Evolutionary conservation across 495 filamentous ascomycete genomes (phyloP), one percentile per base, ranked within the genome.

Genomic region (Penicillium mononematosum): DNA sequence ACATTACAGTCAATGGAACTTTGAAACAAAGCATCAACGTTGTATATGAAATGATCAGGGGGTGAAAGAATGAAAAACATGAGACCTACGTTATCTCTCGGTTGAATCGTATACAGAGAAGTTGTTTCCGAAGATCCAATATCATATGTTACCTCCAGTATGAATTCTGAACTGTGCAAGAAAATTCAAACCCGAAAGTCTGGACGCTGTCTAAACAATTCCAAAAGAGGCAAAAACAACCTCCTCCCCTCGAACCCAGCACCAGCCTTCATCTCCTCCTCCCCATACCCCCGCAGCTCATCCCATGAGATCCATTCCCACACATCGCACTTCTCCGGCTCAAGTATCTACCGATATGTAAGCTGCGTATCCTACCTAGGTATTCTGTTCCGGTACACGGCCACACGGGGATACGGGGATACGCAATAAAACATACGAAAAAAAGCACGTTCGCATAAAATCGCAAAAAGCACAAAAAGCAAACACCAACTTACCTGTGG

Each of bases 221-320:
- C 78, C 42, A 75, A 43, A 12, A 88, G 67, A 4, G 85, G 84
- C 60, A 81, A 56, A 63, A 88, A 88, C 38, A 87, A 62, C 20
- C 65, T 73, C 31, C 70, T 58, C 71, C 69, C 53, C 22, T 58
- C 47, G 39, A 47, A 58, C 5, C 43, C 44, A 14, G 22, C 31
- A 27, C 49, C 58, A 14, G 38, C n/a, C 5, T 27, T 42, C 29
- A 64, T 46, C 39, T 63, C 42, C 16, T 55, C 24, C 34, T 60
- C 51, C 0, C 45, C 56, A 17, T 51, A 50, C 6, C 29, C 51
- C 29, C 45, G 32, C 7, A 81, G 47, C 42, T 77, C 66, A 20
- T 76, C 70, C 82, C 83, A 86, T 10, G 63, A 72, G 11, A 70
- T 64, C 86, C 86, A 90, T 14, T 73, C 63, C 87, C 87, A 90